These are phyloP conservation scores for Mycena floridula DNA, from an alignment of 768 basidiomycete genomes.

Conservation along the genomic window DNA sequence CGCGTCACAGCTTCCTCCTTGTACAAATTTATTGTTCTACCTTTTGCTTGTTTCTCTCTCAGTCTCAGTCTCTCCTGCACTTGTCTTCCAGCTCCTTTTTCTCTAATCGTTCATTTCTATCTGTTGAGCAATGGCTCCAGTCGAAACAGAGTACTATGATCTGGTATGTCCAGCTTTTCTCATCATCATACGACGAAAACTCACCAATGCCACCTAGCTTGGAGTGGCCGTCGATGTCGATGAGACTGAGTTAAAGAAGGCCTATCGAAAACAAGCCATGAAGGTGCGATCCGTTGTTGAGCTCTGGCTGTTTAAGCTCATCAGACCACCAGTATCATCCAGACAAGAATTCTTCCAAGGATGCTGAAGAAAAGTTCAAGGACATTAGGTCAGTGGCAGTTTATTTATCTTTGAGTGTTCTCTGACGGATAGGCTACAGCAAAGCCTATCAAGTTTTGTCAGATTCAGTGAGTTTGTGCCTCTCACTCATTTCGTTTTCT, in stretches of 20 bases:
- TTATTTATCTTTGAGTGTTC: not conserved
- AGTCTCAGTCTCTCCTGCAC: too few relatives aligned
- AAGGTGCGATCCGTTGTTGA: conserved; percentile 45
- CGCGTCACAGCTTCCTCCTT: too few relatives aligned
- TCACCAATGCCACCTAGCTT: conserved; percentile 43
- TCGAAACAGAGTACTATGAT: conserved; percentile 88
- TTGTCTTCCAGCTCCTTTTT: too few relatives aligned
- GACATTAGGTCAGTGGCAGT: conserved; percentile 70
- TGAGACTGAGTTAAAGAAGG: conserved; percentile 87
- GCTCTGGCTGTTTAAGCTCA: conserved; percentile 1
- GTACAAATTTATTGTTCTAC: too few relatives aligned
- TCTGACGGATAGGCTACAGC: conserved; percentile 35
- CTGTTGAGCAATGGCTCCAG: too few relatives aligned
- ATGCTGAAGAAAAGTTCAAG: conserved; percentile 95
- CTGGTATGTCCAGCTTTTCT: conserved; percentile 40
- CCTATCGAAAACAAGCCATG: conserved; percentile 91
- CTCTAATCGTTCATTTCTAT: too few relatives aligned
- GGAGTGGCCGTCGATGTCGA: conserved; percentile 66
- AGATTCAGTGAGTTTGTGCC: conserved; percentile 53
- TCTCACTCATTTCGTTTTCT: conserved; percentile 3
- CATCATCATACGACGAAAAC: not conserved
- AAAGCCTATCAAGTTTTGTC: conserved; percentile 95
- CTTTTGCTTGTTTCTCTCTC: too few relatives aligned
- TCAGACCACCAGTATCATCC: conserved; percentile 70
- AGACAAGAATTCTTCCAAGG: conserved; percentile 89